Conservation (phyloP, 176 grass and related monocot species). For the Puccinellia tenuiflora region DNA sequence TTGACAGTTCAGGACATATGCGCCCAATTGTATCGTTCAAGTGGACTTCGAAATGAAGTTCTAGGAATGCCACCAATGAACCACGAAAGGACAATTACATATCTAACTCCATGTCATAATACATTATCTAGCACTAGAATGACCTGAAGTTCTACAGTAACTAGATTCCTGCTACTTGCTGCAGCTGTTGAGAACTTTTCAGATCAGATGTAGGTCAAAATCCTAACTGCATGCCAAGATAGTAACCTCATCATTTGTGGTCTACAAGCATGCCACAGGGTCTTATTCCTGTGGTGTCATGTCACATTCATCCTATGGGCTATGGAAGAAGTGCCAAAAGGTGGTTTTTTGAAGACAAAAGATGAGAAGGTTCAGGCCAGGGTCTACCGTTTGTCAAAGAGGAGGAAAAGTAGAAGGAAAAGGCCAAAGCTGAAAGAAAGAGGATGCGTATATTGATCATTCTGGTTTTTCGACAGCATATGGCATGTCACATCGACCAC, state of each 20-base stretch:
- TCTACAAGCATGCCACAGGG: neutral
- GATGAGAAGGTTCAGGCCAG: neutral
- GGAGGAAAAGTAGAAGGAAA: neutral
- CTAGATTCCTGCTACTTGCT: neutral
- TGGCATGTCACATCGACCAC: constrained; percentile 10
- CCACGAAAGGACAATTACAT: neutral
- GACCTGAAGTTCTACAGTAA: neutral
- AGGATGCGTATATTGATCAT: neutral
- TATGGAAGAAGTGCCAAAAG: neutral
- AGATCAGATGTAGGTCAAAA: neutral
- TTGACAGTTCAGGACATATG: neutral
- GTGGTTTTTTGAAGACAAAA: neutral
- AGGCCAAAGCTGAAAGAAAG: neutral
- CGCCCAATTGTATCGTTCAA: neutral
- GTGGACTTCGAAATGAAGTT: neutral
- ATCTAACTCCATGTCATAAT: neutral
- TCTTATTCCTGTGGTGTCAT: neutral
- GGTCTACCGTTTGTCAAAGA: neutral
- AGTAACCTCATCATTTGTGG: neutral
- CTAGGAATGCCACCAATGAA: neutral
- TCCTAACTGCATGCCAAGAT: neutral
- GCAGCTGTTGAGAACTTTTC: neutral
- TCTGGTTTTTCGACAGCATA: neutral
- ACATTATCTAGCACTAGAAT: neutral
- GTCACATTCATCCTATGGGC: neutral